These are phyloP conservation scores for Agrocybe chaxingu DNA, from an alignment of 768 basidiomycete species.

Conservation along the genomic window DNA sequence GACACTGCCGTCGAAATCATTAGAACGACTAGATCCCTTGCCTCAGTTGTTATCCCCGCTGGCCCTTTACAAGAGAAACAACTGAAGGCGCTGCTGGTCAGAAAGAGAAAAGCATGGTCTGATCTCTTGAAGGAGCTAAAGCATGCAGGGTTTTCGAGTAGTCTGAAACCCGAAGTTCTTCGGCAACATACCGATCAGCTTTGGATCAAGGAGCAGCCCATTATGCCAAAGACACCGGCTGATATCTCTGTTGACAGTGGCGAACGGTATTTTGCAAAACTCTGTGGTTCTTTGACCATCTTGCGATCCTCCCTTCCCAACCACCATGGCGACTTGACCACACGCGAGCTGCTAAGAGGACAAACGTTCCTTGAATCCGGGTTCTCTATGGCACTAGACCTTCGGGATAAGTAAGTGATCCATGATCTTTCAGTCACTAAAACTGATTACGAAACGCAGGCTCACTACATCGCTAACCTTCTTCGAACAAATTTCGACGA, in stretches of 20 bases:
- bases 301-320: slow-evolving; percentile 57
- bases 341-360: slow-evolving; percentile 84
- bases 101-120: slow-evolving; percentile 88
- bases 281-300: slow-evolving; percentile 62
- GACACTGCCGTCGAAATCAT: slow-evolving; percentile 64
- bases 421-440: not conserved
- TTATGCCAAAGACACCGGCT: slow-evolving; percentile 23
- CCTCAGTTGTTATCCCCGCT: slow-evolving; percentile 38
- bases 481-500: slow-evolving; percentile 21
- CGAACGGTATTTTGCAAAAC: slow-evolving; percentile 63
- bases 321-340: slow-evolving; percentile 81
- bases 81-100: slow-evolving; percentile 67
- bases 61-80: slow-evolving; percentile 52
- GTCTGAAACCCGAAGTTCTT: slow-evolving; percentile 68
- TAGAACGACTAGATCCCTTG: slow-evolving; percentile 53
- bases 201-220: slow-evolving; percentile 68
- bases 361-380: slow-evolving; percentile 76
- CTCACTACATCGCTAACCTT: slow-evolving; percentile 24
- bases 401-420: slow-evolving; percentile 60
- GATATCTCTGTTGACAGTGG: slow-evolving; percentile 32
- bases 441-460: slow-evolving; percentile 17
- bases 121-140: slow-evolving; percentile 90
- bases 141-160: slow-evolving; percentile 68
- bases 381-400: slow-evolving; percentile 61
- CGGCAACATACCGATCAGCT: slow-evolving; percentile 47